Base-by-base conservation (phyloP, 805 yeast species). In the Hanseniaspora lachancei region DNA sequence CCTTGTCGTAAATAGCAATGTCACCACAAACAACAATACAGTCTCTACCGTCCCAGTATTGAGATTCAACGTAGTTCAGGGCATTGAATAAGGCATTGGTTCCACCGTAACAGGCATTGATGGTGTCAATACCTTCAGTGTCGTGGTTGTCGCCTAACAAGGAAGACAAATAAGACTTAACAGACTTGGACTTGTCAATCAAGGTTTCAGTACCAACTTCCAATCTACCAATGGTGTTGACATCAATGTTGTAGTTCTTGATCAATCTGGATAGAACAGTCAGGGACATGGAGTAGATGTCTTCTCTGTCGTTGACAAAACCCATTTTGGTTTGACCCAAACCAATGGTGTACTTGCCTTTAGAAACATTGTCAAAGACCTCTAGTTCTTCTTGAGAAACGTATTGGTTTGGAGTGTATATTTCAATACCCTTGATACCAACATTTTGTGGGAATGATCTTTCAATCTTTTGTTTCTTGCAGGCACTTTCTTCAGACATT, bases 91-190 rank as follows among this genome's bases (percentile, higher is more conserved):
- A 79, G 12, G 98, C 97, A 64, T 82, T 81, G 60, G 97, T 91
- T 71, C 97, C 98, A 71, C 98, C 98, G 72, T 93, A 93, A 75
- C 98, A 93, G 35, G 98, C 98, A 71, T 93, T 93, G 65, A 89
- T 70, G 61, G 95, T 89, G 72, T 93, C 98, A 60, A 93, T 76
- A 72, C 98, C 98, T 74, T 93, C 98, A 63, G 91, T 76, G 67
- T 93, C 97, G 64, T 77, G 72, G 77, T 93, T 93, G 54, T 80
- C 91, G 58, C 84, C 88, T 62, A 93, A 83, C 62, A 93, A 80
- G 74, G 89, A 97, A 86, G 89, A 91, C 70, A 93, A 77, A 43
- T 93, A 95, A 39, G 96, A 81, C 75, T 93, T 93, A 67, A 91
- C 95, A 44, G 96, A 85, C 76, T 93, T 93, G 63, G 97, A 89